Evolutionary conservation across 2,329 filamentous ascomycete species (phyloP).

Genomic region (Zarea fungicola): DNA sequence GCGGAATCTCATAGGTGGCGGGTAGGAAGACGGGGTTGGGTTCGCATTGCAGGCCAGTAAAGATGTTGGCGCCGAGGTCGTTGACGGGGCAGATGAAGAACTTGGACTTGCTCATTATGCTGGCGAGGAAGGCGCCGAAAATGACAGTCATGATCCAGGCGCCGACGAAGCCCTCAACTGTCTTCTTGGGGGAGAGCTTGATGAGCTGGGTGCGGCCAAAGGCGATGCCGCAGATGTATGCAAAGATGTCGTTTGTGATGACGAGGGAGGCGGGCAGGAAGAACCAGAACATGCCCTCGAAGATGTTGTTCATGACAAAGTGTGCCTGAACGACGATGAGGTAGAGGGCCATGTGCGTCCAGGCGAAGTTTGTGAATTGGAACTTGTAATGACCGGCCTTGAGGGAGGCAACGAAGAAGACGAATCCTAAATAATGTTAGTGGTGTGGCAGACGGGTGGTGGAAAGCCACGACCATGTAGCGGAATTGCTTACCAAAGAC

Average conservation of each 20-base stretch:
- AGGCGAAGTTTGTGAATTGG: constrained; percentile 98
- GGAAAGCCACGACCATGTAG: background rate
- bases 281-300: constrained; percentile 99
- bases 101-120: constrained; percentile 80
- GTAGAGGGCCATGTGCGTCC: constrained; percentile 99
- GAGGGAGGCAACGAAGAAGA: constrained; percentile 93
- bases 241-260: constrained; percentile 98
- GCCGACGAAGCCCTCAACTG: constrained; percentile 92
- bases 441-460: background rate
- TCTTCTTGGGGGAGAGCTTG: constrained; percentile 98
- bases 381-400: constrained; percentile 96
- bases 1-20: constrained; percentile 66
- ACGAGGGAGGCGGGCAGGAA: constrained; percentile 92
- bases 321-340: constrained; percentile 96
- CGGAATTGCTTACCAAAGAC: constrained; percentile 64
- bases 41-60: constrained; percentile 82
- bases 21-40: constrained; percentile 89
- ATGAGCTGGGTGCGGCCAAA: constrained; percentile 96
- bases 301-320: constrained; percentile 99
- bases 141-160: constrained; percentile 94
- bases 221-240: constrained; percentile 94
- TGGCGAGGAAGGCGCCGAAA: constrained; percentile 76
- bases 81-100: constrained; percentile 99
- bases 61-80: constrained; percentile 88
- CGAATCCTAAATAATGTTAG: constrained; percentile 62